phyloP scores from a whole-genome alignment of 306 rosid species.

The Medicago arabica region DNA sequence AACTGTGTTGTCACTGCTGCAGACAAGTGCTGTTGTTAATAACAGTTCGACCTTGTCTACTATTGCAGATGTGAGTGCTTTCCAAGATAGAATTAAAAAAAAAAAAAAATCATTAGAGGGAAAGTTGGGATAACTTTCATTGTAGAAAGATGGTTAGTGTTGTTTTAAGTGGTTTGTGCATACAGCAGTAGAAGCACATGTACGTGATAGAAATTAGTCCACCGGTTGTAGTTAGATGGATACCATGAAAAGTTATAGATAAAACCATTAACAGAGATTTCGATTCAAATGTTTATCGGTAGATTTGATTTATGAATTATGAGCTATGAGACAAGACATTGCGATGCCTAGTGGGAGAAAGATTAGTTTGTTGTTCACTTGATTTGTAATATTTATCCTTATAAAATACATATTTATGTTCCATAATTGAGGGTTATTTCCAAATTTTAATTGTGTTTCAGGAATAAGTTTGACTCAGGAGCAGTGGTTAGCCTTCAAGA shows the following conservation, averaged over 20 bases:
- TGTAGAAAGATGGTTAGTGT: background rate
- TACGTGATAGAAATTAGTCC: background rate
- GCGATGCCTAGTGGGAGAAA: background rate
- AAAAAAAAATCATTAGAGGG: background rate
- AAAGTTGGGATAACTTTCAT: background rate
- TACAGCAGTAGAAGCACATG: background rate
- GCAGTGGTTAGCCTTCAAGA: slow-evolving; percentile 81
- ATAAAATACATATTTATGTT: background rate
- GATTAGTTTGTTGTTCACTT: slow-evolving; percentile 10
- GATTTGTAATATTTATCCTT: background rate
- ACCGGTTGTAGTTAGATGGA: background rate
- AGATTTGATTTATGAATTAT: slow-evolving; percentile 1
- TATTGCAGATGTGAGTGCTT: background rate
- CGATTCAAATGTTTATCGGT: background rate
- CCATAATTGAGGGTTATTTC: slow-evolving; percentile 15
- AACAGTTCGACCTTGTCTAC: background rate
- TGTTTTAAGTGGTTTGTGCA: background rate
- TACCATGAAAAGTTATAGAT: background rate
- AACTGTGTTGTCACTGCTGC: slow-evolving; percentile 23
- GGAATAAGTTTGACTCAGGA: slow-evolving; percentile 95
- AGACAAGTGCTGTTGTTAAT: background rate
- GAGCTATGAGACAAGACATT: background rate
- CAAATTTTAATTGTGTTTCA: slow-evolving; percentile 41
- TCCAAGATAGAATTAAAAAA: background rate
- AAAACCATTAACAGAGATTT: background rate